Evolutionary conservation across 2,329 filamentous ascomycete genomes (phyloP).

Genomic region (Chaetothyriales sp.): DNA sequence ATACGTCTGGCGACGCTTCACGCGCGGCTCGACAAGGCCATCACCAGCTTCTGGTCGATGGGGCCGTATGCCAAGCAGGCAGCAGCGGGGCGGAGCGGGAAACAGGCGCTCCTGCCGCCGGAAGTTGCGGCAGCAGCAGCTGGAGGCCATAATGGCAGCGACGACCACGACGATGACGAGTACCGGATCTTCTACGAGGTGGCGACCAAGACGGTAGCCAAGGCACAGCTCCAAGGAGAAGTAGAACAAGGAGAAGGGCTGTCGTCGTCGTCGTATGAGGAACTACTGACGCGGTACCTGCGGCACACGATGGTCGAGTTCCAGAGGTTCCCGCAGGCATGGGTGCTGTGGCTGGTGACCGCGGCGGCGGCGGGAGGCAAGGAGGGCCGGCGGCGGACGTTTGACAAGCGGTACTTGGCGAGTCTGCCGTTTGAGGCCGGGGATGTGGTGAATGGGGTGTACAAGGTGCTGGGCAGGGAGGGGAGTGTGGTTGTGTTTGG

Average conservation of each 20-base stretch:
- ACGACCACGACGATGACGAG: background rate
- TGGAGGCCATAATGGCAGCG: background rate
- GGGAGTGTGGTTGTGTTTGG: background rate
- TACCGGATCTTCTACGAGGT: slow-evolving; percentile 1
- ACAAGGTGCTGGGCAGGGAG: background rate
- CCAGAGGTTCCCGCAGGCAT: background rate
- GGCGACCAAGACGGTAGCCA: background rate
- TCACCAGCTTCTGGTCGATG: background rate
- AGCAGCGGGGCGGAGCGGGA: background rate
- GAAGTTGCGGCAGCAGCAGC: background rate
- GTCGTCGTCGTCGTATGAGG: too few species aligned
- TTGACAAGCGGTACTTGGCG: background rate
- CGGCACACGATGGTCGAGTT: background rate
- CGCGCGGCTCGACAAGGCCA: background rate
- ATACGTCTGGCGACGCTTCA: background rate
- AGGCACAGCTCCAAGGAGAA: background rate
- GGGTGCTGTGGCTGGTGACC: background rate
- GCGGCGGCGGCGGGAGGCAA: too few species aligned
- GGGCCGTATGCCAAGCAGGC: background rate
- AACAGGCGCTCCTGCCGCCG: background rate
- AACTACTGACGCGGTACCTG: background rate
- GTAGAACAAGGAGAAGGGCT: background rate
- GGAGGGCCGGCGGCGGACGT: background rate
- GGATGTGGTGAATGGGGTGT: background rate
- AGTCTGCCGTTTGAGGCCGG: background rate